Evolutionary conservation across 2,329 filamentous ascomycete genomes (phyloP), one percentile per base, ranked within the genome.

Genomic region (Aspergillus unguis): DNA sequence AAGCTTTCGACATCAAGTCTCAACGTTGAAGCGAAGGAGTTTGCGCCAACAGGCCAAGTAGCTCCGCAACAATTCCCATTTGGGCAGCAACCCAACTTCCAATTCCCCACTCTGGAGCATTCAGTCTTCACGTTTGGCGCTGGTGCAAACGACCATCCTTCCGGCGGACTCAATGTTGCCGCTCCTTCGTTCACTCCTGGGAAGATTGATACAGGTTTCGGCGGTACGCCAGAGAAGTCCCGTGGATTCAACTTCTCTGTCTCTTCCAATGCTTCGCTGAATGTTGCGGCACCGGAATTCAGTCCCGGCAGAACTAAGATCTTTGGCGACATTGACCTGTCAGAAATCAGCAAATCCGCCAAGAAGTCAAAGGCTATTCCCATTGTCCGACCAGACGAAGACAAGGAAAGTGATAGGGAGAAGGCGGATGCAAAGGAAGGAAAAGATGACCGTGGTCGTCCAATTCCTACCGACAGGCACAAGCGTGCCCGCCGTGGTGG

Each of bases 11-110:
- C 85, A 40, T 90, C 90, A 1, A 92, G 86, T 60, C 81, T 97
- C 61, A 97, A 97, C 63, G 91, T 95, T 29, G 84, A 87, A 57
- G 92, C 92, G 0, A 88, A 91, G 43, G 90, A 94, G 65, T 96
- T 96, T 77, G 90, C 86, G 50, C 81, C 82, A 5, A 70, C 71
- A 33, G 73, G 74, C 11, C 74, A 77, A 2, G 82, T 82, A 61
- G 74, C 72, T 40, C 72, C 78, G 11, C 73, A 70, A 11, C 66
- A 66, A 38, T 72, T 74, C 54, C 68, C 76, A 2, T 77, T 77
- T 11, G 71, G 71, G 37, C 66, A 72, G 41, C 66, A 66, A 41
- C 67, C 68, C 48, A 62, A 65, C 25, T 79, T 80, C 62, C 70
- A 75, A 50, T 72, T 75, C 57, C 65, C 65, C 31, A 62, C 56